These are phyloP conservation scores for Selaginella tamariscina DNA, from an alignment of 75 land plant species.

Conservation along the genomic window DNA sequence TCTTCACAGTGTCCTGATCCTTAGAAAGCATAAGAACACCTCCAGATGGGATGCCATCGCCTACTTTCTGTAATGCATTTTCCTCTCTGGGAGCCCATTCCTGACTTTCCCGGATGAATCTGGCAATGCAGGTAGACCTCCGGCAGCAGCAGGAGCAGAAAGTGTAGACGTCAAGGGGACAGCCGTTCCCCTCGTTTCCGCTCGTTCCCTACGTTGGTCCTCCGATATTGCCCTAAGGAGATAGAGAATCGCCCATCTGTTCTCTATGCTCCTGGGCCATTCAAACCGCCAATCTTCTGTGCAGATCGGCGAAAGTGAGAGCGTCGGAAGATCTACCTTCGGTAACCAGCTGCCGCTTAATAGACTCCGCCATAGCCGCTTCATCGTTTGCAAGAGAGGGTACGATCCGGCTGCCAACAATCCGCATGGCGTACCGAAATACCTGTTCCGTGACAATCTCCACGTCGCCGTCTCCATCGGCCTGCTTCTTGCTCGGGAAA, in stretches of 20 bases:
- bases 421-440: constrained; percentile 60
- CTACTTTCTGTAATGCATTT: background rate
- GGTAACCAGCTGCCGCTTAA: constrained; percentile 63
- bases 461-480: constrained; percentile 7
- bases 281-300: constrained; percentile 46
- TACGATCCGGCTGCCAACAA: constrained; percentile 64
- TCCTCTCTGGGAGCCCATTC: background rate
- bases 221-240: constrained; percentile 62
- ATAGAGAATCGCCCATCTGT: constrained; percentile 79
- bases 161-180: constrained; percentile 29
- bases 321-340: constrained; percentile 79
- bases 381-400: constrained; percentile 71
- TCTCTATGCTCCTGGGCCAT: constrained; percentile 57
- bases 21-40: constrained; percentile 68
- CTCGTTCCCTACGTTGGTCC: constrained; percentile 28
- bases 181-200: constrained; percentile 25
- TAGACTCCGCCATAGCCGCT: constrained; percentile 64
- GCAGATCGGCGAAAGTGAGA: constrained; percentile 74
- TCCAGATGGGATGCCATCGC: constrained; percentile 19
- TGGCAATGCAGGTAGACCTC: constrained; percentile 42
- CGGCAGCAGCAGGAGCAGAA: constrained; percentile 21
- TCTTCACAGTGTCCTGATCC: constrained; percentile 55
- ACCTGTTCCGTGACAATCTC: constrained; percentile 23
- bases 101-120: constrained; percentile 1
- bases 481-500: constrained; percentile 13